These are phyloP conservation scores for Bipolaris victoriae DNA, from an alignment of 2,329 filamentous ascomycete species.

Conservation along the genomic window DNA sequence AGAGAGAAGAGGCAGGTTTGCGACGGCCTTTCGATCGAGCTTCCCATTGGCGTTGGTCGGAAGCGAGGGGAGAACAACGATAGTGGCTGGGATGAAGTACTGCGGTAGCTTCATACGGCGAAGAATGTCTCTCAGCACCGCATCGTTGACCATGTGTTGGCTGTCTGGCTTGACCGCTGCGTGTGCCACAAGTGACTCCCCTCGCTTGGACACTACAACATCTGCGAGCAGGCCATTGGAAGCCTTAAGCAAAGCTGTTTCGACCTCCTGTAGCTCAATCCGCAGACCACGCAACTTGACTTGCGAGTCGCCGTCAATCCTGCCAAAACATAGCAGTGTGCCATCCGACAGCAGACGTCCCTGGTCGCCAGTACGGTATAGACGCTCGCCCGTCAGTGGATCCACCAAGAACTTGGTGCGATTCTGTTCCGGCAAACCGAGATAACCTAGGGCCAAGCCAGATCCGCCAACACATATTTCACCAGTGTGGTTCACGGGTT, in stretches of 20 bases:
- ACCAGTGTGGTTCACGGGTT: conserved; percentile 52
- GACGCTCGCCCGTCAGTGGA: not conserved
- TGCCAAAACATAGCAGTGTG: conserved; percentile 27
- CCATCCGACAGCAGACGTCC: conserved; percentile 48
- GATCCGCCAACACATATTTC: conserved; percentile 52
- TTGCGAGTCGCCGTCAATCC: conserved; percentile 46
- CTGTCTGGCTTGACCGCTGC: too few relatives aligned
- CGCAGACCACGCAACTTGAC: conserved; percentile 56
- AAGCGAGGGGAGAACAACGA: too few relatives aligned
- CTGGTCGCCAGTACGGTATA: conserved; percentile 52
- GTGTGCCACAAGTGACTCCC: too few relatives aligned
- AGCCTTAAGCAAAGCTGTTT: conserved; percentile 10
- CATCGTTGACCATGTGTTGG: too few relatives aligned
- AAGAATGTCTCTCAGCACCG: too few relatives aligned
- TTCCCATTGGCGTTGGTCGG: too few relatives aligned
- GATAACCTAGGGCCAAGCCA: conserved; percentile 42
- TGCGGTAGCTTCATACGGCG: too few relatives aligned
- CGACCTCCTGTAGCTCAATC: conserved; percentile 59
- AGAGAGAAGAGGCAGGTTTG: too few relatives aligned
- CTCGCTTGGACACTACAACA: too few relatives aligned
- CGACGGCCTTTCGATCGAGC: too few relatives aligned
- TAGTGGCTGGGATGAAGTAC: too few relatives aligned
- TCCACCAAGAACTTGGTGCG: conserved; percentile 15
- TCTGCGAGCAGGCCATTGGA: too few relatives aligned
- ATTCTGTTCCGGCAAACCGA: conserved; percentile 27